Evolutionary conservation across 2,329 filamentous ascomycete genomes (phyloP).

Genomic region (Colletotrichum sp.): DNA sequence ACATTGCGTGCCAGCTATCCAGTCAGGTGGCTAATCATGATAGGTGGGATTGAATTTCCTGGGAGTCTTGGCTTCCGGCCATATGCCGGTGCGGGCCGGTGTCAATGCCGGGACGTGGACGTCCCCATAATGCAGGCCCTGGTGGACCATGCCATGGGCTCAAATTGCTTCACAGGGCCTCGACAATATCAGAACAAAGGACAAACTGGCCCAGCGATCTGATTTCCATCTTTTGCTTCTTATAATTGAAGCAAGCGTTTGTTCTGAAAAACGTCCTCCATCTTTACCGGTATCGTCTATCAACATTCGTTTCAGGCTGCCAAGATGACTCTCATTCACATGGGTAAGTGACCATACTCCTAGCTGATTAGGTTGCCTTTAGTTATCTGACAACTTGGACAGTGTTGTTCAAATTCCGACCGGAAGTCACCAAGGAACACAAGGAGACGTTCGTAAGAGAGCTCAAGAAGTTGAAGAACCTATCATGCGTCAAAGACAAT

Average conservation of each 20-base stretch:
- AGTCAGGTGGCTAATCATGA: background rate
- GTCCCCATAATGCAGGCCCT: background rate
- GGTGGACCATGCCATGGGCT: background rate
- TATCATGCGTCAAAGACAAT: conserved; percentile 45
- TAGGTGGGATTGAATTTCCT: background rate
- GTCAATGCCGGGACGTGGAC: background rate
- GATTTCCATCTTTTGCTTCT: background rate
- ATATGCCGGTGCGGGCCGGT: background rate
- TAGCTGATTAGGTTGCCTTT: no score
- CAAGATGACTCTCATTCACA: background rate
- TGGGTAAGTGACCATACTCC: background rate
- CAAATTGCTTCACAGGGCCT: background rate
- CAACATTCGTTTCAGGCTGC: background rate
- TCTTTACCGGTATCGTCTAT: background rate
- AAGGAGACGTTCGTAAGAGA: conserved; percentile 43
- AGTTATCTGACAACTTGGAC: accelerated
- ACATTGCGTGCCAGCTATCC: background rate
- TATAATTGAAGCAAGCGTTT: background rate
- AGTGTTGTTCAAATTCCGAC: background rate
- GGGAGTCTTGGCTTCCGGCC: background rate
- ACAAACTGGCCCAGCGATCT: background rate
- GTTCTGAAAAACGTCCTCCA: background rate
- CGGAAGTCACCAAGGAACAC: conserved; percentile 36
- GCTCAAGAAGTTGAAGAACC: conserved; percentile 45
- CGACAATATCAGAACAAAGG: accelerated